Evolutionary conservation across 2,329 filamentous ascomycete species (phyloP).

Genomic region (Phialemonium atrogriseum): DNA sequence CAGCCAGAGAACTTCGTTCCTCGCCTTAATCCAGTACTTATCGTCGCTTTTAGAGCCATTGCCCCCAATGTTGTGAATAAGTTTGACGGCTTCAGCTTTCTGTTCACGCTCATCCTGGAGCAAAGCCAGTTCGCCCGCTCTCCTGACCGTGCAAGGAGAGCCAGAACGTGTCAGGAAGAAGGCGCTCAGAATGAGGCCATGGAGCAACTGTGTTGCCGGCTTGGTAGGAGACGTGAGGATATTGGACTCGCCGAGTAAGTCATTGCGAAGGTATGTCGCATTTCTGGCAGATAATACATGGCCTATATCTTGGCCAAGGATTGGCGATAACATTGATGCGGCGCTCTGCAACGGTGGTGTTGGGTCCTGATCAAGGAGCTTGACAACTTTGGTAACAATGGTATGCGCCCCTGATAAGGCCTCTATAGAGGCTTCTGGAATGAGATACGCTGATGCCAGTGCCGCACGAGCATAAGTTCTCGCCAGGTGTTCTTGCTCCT

Average conservation of each 20-base stretch:
- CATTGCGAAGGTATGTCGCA: conserved; percentile 36
- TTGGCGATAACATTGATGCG: conserved; percentile 35
- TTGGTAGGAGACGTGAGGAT: conserved; percentile 53
- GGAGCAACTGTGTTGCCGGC: conserved; percentile 49
- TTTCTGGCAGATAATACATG: conserved; percentile 30
- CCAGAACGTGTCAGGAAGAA: conserved; percentile 46
- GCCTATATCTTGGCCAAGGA: conserved; percentile 20
- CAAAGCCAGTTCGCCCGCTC: conserved; percentile 55
- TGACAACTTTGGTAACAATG: conserved; percentile 50
- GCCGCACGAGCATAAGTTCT: conserved; percentile 58
- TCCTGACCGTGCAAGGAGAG: conserved; percentile 39
- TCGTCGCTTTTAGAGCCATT: conserved; percentile 52
- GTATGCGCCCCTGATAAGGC: conserved; percentile 52
- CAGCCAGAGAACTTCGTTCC: conserved; percentile 64
- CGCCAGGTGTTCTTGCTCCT: conserved; percentile 51
- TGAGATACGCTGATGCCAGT: conserved; percentile 59
- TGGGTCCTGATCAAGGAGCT: conserved; percentile 51
- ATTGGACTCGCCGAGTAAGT: conserved; percentile 53
- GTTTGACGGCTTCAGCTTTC: conserved; percentile 45
- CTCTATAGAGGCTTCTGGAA: conserved; percentile 50
- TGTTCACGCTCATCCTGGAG: conserved; percentile 58
- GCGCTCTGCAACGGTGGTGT: conserved; percentile 42
- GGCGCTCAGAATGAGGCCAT: conserved; percentile 55
- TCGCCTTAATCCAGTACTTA: conserved; percentile 51
- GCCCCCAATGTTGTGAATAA: conserved; percentile 45